Conservation (phyloP, 306 rosid genomes). For the Pueraria montana region DNA sequence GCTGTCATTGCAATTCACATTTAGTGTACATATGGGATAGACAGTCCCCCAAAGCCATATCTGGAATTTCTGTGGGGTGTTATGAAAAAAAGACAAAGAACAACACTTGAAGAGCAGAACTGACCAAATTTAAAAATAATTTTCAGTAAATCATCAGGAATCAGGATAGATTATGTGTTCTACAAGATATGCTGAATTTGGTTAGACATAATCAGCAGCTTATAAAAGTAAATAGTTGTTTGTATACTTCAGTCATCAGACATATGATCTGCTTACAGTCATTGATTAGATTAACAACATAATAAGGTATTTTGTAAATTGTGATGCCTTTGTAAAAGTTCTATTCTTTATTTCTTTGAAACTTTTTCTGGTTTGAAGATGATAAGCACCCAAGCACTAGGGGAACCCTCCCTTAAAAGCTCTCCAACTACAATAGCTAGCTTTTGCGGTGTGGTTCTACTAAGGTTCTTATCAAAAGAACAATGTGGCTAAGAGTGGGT, state of each 20-base stretch:
- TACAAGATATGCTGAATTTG: constrained; percentile 13
- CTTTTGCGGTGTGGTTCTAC: too few species aligned
- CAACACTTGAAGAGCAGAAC: constrained; percentile 15
- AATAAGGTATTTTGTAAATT: neutral
- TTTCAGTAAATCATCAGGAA: neutral
- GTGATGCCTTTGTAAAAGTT: neutral
- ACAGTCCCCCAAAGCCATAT: neutral
- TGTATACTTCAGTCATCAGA: neutral
- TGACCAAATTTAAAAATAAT: neutral
- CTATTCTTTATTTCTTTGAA: neutral
- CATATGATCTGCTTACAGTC: neutral
- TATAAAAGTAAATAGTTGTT: neutral
- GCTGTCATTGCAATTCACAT: constrained; percentile 10
- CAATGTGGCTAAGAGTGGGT: neutral
- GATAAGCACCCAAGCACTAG: too few species aligned
- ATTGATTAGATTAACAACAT: neutral
- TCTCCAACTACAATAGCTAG: too few species aligned
- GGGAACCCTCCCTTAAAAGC: too few species aligned
- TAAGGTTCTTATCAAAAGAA: neutral
- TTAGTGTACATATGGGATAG: neutral
- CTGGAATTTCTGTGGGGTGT: neutral
- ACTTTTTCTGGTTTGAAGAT: neutral
- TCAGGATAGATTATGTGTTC: neutral
- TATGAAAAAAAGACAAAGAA: neutral
- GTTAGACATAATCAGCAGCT: neutral